Percentiles rank a stretch among this genome's conserved stretches.
phyloP scores from a whole-genome alignment of 192 early-diverging fungal genomes.

The Umbelopsis ramanniana region DNA sequence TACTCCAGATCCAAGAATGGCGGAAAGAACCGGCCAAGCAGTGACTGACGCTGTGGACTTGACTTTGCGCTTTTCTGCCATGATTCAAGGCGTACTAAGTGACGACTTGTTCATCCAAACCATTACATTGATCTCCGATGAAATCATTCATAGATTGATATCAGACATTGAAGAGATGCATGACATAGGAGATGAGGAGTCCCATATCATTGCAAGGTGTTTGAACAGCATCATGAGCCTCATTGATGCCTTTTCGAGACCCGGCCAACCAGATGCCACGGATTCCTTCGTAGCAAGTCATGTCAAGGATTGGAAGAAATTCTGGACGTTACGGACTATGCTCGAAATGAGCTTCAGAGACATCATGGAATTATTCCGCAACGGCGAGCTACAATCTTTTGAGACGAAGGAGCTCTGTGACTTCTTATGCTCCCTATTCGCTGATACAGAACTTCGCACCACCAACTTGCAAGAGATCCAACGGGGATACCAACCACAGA shows the following conservation, averaged over 20 bases:
- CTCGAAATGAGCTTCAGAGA: conserved; percentile 57
- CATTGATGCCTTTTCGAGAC: conserved; percentile 30
- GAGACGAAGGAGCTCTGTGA: conserved; percentile 47
- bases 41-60: conserved; percentile 7
- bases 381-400: conserved; percentile 51
- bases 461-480: conserved; percentile 55
- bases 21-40: background rate
- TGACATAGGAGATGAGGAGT: conserved; percentile 41
- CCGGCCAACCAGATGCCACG: conserved; percentile 20
- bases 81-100: conserved; percentile 24
- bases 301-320: conserved; percentile 52
- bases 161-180: conserved; percentile 29
- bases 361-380: conserved; percentile 58
- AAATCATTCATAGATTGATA: conserved; percentile 25
- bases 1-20: conserved; percentile 24
- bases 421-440: conserved; percentile 60
- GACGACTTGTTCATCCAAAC: conserved; percentile 27
- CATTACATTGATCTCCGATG: conserved; percentile 26
- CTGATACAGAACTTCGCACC: conserved; percentile 54
- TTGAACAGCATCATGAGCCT: conserved; percentile 36
- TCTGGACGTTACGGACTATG: conserved; percentile 54
- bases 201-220: conserved; percentile 28
- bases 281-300: conserved; percentile 14
- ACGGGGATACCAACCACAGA: background rate
- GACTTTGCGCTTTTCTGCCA: conserved; percentile 3